A percentile compares a stretch with the other conserved stretches of the same genome.
phyloP scores from a whole-genome alignment of 1,284 basidiomycete genomes.

The Tilletia caries region DNA sequence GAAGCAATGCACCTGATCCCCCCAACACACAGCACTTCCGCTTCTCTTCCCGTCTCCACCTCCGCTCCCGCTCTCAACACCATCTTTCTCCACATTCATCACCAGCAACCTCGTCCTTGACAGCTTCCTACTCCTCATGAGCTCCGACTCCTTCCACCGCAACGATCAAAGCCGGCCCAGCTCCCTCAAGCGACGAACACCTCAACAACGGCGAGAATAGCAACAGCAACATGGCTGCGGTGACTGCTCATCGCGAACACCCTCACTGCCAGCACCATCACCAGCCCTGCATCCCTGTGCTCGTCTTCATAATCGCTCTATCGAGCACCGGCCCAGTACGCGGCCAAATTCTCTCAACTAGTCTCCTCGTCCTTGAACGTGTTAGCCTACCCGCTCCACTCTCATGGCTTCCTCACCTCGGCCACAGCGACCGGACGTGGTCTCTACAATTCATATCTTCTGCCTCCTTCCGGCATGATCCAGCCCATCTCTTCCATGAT shows the following conservation, averaged over 20 bases:
- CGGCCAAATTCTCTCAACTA: slow-evolving; percentile 25
- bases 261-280: background rate
- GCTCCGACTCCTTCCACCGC: background rate
- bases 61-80: slow-evolving; percentile 27
- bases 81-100: slow-evolving; percentile 20
- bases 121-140: background rate
- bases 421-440: background rate
- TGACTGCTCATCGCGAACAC: background rate
- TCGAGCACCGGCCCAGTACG: slow-evolving; percentile 5
- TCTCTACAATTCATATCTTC: background rate
- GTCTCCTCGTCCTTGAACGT: slow-evolving; percentile 18
- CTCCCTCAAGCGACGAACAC: no score
- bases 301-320: background rate
- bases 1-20: no score
- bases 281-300: background rate
- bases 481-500: background rate
- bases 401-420: background rate
- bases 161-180: no score
- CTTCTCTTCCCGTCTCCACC: slow-evolving; percentile 3
- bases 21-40: background rate
- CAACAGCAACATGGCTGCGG: background rate
- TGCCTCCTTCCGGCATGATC: slow-evolving; percentile 7
- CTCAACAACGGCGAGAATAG: no score
- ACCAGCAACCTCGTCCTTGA: slow-evolving; percentile 12
- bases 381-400: slow-evolving; percentile 1